These are phyloP conservation scores for Poa annua DNA, from an alignment of 176 grass and related monocot species.

Conservation along the genomic window DNA sequence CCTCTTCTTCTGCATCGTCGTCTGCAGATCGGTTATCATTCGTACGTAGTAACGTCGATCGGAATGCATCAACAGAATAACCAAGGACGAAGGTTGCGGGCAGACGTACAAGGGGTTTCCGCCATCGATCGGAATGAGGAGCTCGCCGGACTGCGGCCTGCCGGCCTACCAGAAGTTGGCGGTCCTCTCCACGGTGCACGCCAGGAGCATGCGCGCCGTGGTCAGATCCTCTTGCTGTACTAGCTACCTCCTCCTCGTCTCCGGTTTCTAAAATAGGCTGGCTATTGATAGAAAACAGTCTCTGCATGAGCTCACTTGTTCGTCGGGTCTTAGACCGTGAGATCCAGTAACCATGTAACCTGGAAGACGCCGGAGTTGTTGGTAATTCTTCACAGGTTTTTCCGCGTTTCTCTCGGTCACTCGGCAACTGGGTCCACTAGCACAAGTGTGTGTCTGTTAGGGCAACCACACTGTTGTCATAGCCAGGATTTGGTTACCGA, in stretches of 20 bases:
- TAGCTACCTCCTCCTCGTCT: neutral
- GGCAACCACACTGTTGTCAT: too few species aligned
- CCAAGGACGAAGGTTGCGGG: neutral
- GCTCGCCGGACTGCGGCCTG: neutral
- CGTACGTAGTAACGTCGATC: neutral
- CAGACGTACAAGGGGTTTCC: slow-evolving; percentile 15
- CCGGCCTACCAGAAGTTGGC: neutral
- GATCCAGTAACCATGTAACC: slow-evolving; percentile 1
- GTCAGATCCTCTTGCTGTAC: slow-evolving; percentile 7
- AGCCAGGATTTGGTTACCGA: too few species aligned
- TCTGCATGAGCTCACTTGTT: slow-evolving; percentile 15
- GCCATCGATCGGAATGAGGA: slow-evolving; percentile 1
- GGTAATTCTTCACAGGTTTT: slow-evolving; percentile 1
- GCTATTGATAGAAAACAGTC: slow-evolving; percentile 20
- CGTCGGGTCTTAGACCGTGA: neutral
- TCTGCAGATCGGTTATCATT: slow-evolving; percentile 32
- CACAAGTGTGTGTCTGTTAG: neutral
- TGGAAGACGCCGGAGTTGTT: neutral
- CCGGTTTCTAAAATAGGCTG: slow-evolving; percentile 1
- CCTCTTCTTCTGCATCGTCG: slow-evolving; percentile 45
- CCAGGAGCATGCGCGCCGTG: neutral
- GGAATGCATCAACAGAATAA: neutral
- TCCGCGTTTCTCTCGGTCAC: neutral
- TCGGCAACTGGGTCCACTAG: neutral
- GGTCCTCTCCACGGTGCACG: neutral